These are phyloP conservation scores for Orychophragmus violaceus DNA, from an alignment of 345 rosid species.

Conservation along the genomic window DNA sequence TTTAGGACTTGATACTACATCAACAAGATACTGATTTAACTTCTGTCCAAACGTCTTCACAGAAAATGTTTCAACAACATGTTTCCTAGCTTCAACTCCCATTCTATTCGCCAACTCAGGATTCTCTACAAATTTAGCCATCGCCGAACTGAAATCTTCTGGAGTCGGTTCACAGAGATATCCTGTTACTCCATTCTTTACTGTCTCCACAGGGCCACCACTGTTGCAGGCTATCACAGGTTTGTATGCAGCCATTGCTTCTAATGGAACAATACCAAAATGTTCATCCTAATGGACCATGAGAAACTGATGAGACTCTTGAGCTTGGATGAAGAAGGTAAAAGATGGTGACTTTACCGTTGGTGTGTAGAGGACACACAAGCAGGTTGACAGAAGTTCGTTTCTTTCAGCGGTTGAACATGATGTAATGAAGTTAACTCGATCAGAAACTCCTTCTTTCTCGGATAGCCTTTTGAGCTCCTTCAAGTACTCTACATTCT, in stretches of 20 bases:
- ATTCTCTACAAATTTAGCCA: conserved; percentile 63
- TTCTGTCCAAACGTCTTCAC: conserved; percentile 63
- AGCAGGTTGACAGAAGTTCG: conserved; percentile 63
- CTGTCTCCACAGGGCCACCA: conserved; percentile 82
- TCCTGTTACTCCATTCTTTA: conserved; percentile 67
- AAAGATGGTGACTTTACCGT: conserved; percentile 36
- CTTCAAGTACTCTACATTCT: conserved; percentile 77
- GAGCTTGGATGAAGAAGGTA: background rate
- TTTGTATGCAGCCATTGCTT: conserved; percentile 93
- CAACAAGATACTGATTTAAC: conserved; percentile 52
- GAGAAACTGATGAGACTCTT: conserved; percentile 8
- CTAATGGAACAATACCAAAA: conserved; percentile 93
- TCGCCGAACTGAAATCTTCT: conserved; percentile 52
- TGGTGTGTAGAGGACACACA: conserved; percentile 82
- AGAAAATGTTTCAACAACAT: conserved; percentile 58
- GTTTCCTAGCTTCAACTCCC: conserved; percentile 62
- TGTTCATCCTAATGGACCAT: conserved; percentile 61
- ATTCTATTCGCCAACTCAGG: conserved; percentile 57
- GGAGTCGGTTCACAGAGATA: conserved; percentile 73
- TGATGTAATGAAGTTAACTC: conserved; percentile 62
- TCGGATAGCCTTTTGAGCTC: conserved; percentile 65
- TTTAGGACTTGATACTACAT: conserved; percentile 43
- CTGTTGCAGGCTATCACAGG: conserved; percentile 92
- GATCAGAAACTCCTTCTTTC: conserved; percentile 51
- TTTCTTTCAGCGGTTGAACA: conserved; percentile 89